These are phyloP conservation scores for Penicillium verrucosum DNA, from an alignment of 2,329 filamentous ascomycete species.

Conservation along the genomic window DNA sequence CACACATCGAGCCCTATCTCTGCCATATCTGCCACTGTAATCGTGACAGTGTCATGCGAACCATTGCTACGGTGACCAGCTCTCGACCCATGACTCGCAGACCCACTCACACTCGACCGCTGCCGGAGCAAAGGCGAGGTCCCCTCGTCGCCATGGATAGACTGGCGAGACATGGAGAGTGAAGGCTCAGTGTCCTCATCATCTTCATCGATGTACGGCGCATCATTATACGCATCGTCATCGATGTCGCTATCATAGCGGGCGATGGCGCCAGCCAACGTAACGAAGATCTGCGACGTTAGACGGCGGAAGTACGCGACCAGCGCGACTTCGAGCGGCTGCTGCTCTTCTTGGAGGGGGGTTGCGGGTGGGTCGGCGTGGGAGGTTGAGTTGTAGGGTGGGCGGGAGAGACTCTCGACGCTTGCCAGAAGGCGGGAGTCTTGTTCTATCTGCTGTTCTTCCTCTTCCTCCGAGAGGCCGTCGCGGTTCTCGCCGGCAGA, in stretches of 20 bases:
- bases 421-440: slow-evolving; percentile 42
- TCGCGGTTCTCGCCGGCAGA: slow-evolving; percentile 60
- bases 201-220: slow-evolving; percentile 24
- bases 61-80: not conserved
- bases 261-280: slow-evolving; percentile 42
- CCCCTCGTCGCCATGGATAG: slow-evolving; percentile 29
- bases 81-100: not conserved
- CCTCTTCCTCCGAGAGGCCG: slow-evolving; percentile 53
- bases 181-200: slow-evolving; percentile 25
- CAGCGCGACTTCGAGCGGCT: slow-evolving; percentile 47
- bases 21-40: slow-evolving; percentile 45
- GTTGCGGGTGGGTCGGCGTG: slow-evolving; percentile 19
- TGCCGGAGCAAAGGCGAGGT: slow-evolving; percentile 26
- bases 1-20: slow-evolving; percentile 51
- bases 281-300: slow-evolving; percentile 47
- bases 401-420: slow-evolving; percentile 33
- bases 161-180: slow-evolving; percentile 24
- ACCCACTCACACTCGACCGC: slow-evolving; percentile 10
- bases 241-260: slow-evolving; percentile 35
- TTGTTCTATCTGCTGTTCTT: slow-evolving; percentile 45
- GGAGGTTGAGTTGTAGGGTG: slow-evolving; percentile 1
- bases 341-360: slow-evolving; percentile 30
- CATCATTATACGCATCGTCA: slow-evolving; percentile 13
- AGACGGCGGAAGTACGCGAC: slow-evolving; percentile 51
- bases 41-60: slow-evolving; percentile 31